phyloP scores from a whole-genome alignment of 257 asterid species.

The Solanum pennellii region DNA sequence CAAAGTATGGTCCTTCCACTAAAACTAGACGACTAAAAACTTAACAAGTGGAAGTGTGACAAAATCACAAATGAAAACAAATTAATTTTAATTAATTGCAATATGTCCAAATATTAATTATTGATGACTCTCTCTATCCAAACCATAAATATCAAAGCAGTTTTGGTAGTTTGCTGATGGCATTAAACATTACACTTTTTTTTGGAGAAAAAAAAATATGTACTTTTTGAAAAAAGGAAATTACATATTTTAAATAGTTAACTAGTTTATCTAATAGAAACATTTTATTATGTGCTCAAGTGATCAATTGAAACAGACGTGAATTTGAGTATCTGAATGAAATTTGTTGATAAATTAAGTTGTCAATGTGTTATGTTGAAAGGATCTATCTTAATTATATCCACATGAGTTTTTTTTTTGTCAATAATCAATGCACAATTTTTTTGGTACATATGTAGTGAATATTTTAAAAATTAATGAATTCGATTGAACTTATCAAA shows the following conservation, averaged over 20 bases:
- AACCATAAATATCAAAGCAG: neutral
- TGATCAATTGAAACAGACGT: too few relatives aligned
- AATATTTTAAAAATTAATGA: neutral
- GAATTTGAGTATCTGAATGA: too few relatives aligned
- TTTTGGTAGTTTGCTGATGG: neutral
- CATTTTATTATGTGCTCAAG: rapidly evolving
- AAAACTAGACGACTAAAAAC: neutral
- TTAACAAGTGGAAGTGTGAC: neutral
- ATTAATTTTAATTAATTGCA: neutral
- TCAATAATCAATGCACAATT: too few relatives aligned
- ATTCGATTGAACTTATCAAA: neutral
- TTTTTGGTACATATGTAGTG: neutral
- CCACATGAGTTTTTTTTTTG: neutral
- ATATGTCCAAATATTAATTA: neutral
- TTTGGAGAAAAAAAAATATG: too few relatives aligned
- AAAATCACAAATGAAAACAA: neutral
- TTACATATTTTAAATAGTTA: too few relatives aligned
- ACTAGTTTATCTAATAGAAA: too few relatives aligned
- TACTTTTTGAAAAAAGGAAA: too few relatives aligned
- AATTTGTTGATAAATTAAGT: neutral
- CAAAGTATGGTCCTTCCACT: neutral
- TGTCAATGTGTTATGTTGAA: neutral
- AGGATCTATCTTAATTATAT: too few relatives aligned
- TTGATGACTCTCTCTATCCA: neutral
- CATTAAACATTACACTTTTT: too few relatives aligned